Evolutionary conservation across 768 basidiomycete species (phyloP).

Genomic region (Suillus sp.): DNA sequence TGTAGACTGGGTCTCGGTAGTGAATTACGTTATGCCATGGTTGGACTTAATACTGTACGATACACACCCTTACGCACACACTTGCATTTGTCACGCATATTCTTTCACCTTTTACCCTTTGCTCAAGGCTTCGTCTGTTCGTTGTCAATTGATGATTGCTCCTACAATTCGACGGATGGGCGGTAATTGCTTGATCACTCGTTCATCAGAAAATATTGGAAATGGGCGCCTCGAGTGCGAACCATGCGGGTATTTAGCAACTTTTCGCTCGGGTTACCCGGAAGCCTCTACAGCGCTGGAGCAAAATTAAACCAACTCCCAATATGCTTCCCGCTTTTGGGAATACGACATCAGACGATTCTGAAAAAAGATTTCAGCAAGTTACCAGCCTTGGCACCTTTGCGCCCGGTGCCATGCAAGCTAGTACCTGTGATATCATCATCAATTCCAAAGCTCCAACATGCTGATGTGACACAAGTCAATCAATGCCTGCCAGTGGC

Average conservation of each 20-base stretch:
- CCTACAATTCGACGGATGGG: background rate
- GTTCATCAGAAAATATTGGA: background rate
- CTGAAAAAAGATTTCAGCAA: background rate
- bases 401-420: background rate
- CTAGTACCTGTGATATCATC: no score
- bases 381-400: background rate
- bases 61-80: background rate
- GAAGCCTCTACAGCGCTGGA: background rate
- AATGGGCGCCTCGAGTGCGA: background rate
- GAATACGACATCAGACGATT: background rate
- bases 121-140: background rate
- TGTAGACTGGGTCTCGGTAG: background rate
- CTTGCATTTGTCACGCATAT: conserved; percentile 3
- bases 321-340: background rate
- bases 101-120: background rate
- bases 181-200: background rate
- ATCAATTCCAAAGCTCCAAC: no score
- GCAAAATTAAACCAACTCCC: background rate
- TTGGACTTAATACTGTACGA: conserved; percentile 7
- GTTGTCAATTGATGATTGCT: background rate
- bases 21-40: background rate
- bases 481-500: no score
- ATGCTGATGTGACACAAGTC: no score
- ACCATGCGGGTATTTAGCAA: background rate
- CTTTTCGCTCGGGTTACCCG: background rate